phyloP scores from a whole-genome alignment of 768 basidiomycete genomes.

The Trametes punicea region DNA sequence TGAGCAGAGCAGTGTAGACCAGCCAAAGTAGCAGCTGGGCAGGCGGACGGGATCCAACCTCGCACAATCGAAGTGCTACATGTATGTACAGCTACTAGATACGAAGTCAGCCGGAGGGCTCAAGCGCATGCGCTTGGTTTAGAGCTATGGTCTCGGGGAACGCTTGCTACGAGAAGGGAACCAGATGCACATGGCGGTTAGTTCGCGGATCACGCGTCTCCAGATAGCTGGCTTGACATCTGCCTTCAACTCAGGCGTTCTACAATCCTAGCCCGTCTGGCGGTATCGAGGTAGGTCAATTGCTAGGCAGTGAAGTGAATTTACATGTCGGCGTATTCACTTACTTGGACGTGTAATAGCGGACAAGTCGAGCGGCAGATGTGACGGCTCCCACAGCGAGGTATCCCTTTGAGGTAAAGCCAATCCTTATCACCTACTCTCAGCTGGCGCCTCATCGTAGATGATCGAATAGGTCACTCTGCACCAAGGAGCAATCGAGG shows the following conservation, averaged over 20 bases:
- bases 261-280: constrained; percentile 65
- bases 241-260: constrained; percentile 50
- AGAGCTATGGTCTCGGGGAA: constrained; percentile 80
- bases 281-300: constrained; percentile 60
- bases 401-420: constrained; percentile 65
- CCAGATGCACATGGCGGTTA: constrained; percentile 68
- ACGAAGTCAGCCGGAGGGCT: background rate
- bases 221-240: background rate
- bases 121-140: background rate
- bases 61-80: constrained; percentile 54
- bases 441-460: background rate
- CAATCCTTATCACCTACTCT: background rate
- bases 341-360: constrained; percentile 34
- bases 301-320: background rate
- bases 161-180: constrained; percentile 61
- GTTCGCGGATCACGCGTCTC: constrained; percentile 21
- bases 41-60: constrained; percentile 57
- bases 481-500: constrained; percentile 65
- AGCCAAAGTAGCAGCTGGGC: constrained; percentile 42
- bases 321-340: background rate
- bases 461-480: constrained; percentile 43
- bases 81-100: constrained; percentile 19
- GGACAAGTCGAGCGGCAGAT: constrained; percentile 61
- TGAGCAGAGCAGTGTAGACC: constrained; percentile 28
- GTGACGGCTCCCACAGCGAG: constrained; percentile 63